These are phyloP conservation scores for Imleria badia DNA, from an alignment of 768 basidiomycete genomes.

Conservation along the genomic window DNA sequence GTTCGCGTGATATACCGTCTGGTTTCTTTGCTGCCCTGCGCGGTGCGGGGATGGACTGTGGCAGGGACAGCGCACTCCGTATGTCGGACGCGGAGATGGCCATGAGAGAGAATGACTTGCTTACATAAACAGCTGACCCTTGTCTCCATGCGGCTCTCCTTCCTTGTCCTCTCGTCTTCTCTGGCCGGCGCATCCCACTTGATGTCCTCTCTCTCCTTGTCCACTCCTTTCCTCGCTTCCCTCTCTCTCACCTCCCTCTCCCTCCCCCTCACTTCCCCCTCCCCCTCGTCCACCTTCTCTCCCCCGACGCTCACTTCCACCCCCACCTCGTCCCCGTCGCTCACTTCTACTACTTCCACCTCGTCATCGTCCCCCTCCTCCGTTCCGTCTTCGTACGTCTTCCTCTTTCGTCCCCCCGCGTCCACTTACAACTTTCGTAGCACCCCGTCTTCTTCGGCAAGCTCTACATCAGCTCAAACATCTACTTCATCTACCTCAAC, in stretches of 20 bases:
- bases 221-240: not conserved
- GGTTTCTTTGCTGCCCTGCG: constrained; percentile 53
- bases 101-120: constrained; percentile 37
- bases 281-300: not conserved
- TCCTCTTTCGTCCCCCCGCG: not conserved
- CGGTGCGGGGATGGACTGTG: constrained; percentile 34
- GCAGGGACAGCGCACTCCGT: constrained; percentile 76
- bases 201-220: too few species aligned
- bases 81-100: constrained; percentile 77
- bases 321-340: not conserved
- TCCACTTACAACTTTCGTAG: not conserved
- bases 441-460: not conserved
- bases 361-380: not conserved
- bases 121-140: not conserved
- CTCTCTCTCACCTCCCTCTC: not conserved
- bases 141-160: not conserved
- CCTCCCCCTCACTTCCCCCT: not conserved
- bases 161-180: not conserved
- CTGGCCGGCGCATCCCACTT: too few species aligned
- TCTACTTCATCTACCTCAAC: constrained; percentile 1
- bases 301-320: not conserved
- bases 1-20: constrained; percentile 89
- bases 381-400: constrained; percentile 10
- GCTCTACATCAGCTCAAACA: not conserved
- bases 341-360: not conserved